Conservation (phyloP, 768 basidiomycete genomes). For the Suillus plorans region DNA sequence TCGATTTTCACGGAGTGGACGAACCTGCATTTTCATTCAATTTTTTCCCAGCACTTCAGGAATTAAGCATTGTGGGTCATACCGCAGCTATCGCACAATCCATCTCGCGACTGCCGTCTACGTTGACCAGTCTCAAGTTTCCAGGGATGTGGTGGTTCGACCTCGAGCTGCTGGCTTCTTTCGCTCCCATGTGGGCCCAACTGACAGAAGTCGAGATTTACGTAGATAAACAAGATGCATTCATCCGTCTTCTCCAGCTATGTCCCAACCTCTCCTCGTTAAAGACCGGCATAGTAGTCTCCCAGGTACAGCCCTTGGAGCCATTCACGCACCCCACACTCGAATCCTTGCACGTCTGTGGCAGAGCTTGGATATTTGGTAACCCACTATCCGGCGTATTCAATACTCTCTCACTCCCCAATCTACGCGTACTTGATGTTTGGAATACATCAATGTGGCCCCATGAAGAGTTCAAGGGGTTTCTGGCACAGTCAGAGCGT, state of each 20-base stretch:
- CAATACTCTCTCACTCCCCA: slow-evolving; percentile 17
- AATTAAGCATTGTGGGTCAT: slow-evolving; percentile 13
- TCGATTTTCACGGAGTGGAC: no score
- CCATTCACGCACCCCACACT: neutral
- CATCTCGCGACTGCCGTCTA: slow-evolving; percentile 6
- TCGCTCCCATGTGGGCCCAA: slow-evolving; percentile 16
- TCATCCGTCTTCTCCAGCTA: slow-evolving; percentile 15
- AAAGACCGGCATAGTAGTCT: neutral
- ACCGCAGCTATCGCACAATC: no score
- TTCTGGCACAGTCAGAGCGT: slow-evolving; percentile 20
- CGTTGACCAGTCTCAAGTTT: slow-evolving; percentile 15
- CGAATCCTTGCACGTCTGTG: neutral
- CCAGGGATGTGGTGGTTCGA: slow-evolving; percentile 4
- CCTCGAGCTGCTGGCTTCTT: slow-evolving; percentile 5
- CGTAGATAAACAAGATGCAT: neutral
- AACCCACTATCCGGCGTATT: slow-evolving; percentile 6
- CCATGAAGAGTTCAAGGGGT: slow-evolving; percentile 14
- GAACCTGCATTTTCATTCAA: no score
- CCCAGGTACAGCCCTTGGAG: neutral
- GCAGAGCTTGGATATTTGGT: neutral
- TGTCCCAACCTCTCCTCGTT: slow-evolving; percentile 16
- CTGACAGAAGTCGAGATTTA: slow-evolving; percentile 17
- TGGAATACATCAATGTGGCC: slow-evolving; percentile 14
- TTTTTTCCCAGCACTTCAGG: slow-evolving; percentile 9
- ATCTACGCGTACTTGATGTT: slow-evolving; percentile 12